Percentiles rank a stretch among this genome's conserved stretches.
These are phyloP conservation scores for Aspergillus aculeatinus DNA, from an alignment of 2,329 filamentous ascomycete species.

Conservation along the genomic window DNA sequence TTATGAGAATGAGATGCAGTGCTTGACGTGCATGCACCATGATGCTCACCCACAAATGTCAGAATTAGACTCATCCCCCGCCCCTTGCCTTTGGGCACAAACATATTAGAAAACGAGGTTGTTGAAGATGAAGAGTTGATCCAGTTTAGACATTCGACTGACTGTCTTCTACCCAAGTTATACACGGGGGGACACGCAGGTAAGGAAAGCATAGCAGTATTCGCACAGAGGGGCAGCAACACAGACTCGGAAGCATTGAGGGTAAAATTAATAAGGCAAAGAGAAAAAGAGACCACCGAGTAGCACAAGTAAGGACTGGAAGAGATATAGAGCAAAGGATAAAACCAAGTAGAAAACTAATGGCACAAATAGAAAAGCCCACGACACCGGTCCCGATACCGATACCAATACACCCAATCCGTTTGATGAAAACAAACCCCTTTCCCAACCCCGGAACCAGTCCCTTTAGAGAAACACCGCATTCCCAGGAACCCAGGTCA, in stretches of 20 bases:
- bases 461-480: conserved; percentile 13
- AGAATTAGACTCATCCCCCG: too few species aligned
- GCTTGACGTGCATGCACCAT: too few species aligned
- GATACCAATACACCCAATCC: conserved; percentile 30
- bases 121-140: too few species aligned
- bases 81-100: too few species aligned
- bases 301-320: background rate
- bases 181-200: background rate
- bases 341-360: background rate
- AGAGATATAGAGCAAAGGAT: background rate
- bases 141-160: too few species aligned
- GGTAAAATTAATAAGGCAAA: background rate
- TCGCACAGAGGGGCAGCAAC: background rate
- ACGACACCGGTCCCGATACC: conserved; percentile 31
- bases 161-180: too few species aligned
- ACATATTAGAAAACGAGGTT: too few species aligned
- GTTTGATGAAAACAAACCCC: conserved; percentile 13
- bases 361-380: conserved; percentile 21
- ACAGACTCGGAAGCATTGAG: background rate
- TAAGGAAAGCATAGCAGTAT: background rate
- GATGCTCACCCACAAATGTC: too few species aligned
- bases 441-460: conserved; percentile 29
- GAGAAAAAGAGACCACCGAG: background rate
- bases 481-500: conserved; percentile 7
- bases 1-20: too few species aligned